Conservation (phyloP, 257 asterid species). For the Nicotiana attenuata region DNA sequence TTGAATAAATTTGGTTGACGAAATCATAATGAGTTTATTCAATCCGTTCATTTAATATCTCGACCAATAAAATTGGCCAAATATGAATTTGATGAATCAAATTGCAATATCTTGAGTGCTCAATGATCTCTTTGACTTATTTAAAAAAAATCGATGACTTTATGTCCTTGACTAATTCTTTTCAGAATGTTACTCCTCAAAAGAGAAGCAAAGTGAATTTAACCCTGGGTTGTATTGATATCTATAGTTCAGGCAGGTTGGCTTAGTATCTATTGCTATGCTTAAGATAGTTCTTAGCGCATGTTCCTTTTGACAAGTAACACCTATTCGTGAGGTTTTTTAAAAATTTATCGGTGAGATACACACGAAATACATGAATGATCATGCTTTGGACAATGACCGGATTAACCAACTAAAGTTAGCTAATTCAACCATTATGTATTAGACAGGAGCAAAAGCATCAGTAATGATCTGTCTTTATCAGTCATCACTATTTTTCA, state of each 20-base stretch:
- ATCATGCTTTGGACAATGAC: too few relatives aligned
- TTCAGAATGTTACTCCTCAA: constrained; percentile 69
- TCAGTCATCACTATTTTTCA: too few relatives aligned
- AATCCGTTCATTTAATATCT: background rate
- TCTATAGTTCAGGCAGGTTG: constrained; percentile 99
- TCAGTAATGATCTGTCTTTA: too few relatives aligned
- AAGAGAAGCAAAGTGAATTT: constrained; percentile 80
- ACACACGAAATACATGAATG: too few relatives aligned
- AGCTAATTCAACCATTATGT: too few relatives aligned
- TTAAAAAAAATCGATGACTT: background rate
- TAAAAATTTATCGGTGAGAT: too few relatives aligned
- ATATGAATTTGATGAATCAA: background rate
- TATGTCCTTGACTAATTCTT: background rate
- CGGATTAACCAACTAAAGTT: too few relatives aligned
- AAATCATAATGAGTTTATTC: background rate
- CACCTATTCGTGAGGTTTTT: background rate
- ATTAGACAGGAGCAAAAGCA: too few relatives aligned
- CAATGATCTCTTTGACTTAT: background rate
- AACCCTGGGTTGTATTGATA: constrained; percentile 98
- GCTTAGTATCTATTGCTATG: constrained; percentile 22
- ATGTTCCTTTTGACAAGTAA: background rate
- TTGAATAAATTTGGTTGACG: background rate
- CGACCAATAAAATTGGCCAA: background rate
- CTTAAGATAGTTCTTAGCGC: constrained; percentile 3
- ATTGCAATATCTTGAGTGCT: background rate